Evolutionary conservation across 2,329 filamentous ascomycete species (phyloP).

Genomic region (Xylaria sp.): DNA sequence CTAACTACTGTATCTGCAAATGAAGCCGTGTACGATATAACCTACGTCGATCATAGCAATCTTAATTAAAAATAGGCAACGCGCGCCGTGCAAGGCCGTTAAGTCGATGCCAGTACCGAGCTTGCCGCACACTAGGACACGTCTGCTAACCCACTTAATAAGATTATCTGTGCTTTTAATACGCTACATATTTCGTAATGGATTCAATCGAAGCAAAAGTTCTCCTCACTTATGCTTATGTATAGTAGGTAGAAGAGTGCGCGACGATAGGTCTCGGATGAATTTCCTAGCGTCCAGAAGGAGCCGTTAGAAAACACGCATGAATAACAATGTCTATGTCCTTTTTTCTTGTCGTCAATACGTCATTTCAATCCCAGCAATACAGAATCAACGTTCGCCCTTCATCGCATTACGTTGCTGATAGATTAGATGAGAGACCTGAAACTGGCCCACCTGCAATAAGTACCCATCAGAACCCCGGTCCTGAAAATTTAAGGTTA

Average conservation of each 20-base stretch:
- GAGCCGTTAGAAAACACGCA: not conserved
- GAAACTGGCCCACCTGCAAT: slow-evolving; percentile 21
- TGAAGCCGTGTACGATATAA: not conserved
- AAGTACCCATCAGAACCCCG: not conserved
- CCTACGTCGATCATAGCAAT: slow-evolving; percentile 27
- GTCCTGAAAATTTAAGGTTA: slow-evolving; percentile 33
- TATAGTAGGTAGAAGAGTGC: not conserved
- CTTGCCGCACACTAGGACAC: slow-evolving; percentile 29
- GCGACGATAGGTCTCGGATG: not conserved
- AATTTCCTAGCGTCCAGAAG: not conserved
- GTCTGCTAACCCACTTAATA: slow-evolving; percentile 30
- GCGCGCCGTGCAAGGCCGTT: not conserved
- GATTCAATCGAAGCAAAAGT: not conserved
- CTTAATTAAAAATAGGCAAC: slow-evolving; percentile 21
- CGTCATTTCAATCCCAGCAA: not conserved
- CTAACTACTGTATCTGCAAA: not conserved
- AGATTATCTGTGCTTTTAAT: slow-evolving; percentile 22
- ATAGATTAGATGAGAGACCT: slow-evolving; percentile 8
- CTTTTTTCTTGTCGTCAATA: not conserved
- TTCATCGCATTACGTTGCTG: slow-evolving; percentile 10
- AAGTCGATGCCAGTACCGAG: slow-evolving; percentile 15
- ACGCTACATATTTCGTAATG: slow-evolving; percentile 2
- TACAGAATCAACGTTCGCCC: not conserved
- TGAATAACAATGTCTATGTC: not conserved
- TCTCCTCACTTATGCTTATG: not conserved